phyloP scores from a whole-genome alignment of 139 green algal genomes.

The Diplosphaera chodatii region DNA sequence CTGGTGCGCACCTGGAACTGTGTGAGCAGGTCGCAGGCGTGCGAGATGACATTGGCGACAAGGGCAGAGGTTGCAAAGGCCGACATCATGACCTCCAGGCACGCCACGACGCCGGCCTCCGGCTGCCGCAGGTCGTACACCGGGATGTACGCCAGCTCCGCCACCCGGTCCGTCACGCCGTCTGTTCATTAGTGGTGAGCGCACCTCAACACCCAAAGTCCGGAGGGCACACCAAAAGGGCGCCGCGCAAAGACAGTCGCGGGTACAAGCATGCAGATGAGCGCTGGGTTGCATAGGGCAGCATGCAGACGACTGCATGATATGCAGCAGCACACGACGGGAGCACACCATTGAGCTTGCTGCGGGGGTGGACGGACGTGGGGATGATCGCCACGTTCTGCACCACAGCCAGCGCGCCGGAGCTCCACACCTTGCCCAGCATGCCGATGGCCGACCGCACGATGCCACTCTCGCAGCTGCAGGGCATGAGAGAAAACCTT shows the following conservation, averaged over 20 bases:
- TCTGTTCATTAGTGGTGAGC: too few relatives aligned
- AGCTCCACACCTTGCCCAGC: constrained; percentile 12
- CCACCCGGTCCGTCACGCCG: background rate
- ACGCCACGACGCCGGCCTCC: constrained; percentile 1
- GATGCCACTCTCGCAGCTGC: constrained; percentile 9
- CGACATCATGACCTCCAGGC: constrained; percentile 6
- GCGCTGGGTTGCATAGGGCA: too few relatives aligned
- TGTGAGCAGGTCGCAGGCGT: background rate
- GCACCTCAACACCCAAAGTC: too few relatives aligned
- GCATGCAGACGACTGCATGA: too few relatives aligned
- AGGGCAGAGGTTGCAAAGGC: background rate
- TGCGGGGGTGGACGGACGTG: constrained; percentile 4
- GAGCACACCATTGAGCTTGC: background rate
- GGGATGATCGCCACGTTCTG: constrained; percentile 2
- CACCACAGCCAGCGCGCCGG: background rate
- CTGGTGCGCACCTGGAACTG: too few relatives aligned
- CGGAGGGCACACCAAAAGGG: too few relatives aligned
- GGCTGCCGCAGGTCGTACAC: background rate
- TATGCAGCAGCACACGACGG: too few relatives aligned
- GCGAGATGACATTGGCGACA: constrained; percentile 2
- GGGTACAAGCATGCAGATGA: too few relatives aligned
- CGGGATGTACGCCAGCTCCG: constrained; percentile 11
- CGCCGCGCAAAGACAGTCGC: too few relatives aligned
- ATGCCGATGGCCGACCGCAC: constrained; percentile 1
- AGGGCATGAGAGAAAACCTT: too few relatives aligned